Conservation (phyloP, 345 rosid genomes). For the Aegle marmelos region DNA sequence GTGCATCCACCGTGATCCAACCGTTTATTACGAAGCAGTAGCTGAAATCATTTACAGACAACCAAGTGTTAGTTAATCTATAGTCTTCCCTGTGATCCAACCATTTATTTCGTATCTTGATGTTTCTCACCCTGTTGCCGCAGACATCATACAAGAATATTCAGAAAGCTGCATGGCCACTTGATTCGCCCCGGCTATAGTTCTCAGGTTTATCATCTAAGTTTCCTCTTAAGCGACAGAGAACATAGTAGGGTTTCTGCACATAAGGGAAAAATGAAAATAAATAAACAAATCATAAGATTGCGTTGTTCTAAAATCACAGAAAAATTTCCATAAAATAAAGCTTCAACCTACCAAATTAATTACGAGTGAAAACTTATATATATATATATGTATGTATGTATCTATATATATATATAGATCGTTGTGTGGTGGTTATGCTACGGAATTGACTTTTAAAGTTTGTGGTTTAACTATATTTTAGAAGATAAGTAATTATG, state of each 20-base stretch:
- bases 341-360: too few species aligned
- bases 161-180: neutral
- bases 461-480: too few species aligned
- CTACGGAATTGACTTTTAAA: too few species aligned
- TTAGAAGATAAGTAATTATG: too few species aligned
- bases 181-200: neutral
- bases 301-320: neutral
- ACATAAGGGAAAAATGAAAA: neutral
- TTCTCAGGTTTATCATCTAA: neutral
- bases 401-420: too few species aligned
- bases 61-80: neutral
- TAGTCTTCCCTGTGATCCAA: too few species aligned
- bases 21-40: neutral
- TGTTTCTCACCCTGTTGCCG: neutral
- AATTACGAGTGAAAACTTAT: too few species aligned
- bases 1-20: neutral
- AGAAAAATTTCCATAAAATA: too few species aligned
- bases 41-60: neutral
- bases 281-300: neutral
- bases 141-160: neutral
- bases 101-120: too few species aligned
- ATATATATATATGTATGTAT: too few species aligned
- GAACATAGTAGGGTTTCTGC: neutral
- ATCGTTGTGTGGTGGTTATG: too few species aligned
- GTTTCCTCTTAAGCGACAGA: neutral